A percentile compares a stretch with the other conserved stretches of the same genome.
Conservation (phyloP, 2,329 filamentous ascomycete species). For the Fusarium drepaniforme region DNA sequence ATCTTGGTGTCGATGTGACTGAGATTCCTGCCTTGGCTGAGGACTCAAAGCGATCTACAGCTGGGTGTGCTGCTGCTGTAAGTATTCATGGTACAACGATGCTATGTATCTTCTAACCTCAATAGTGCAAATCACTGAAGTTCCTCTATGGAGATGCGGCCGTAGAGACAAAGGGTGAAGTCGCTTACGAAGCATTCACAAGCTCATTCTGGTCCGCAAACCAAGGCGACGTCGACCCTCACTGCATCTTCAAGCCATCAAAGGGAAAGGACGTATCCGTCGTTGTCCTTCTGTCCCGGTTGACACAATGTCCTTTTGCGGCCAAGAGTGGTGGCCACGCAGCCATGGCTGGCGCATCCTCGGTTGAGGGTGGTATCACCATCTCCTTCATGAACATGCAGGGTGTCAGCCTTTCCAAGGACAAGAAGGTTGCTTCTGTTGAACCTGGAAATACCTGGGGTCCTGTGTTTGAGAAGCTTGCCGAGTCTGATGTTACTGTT, state of each 20-base stretch:
- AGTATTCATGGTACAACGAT: background rate
- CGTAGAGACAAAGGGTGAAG: slow-evolving; percentile 13
- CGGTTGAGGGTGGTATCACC: slow-evolving; percentile 49
- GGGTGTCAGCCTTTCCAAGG: slow-evolving; percentile 43
- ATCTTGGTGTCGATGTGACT: slow-evolving; percentile 16
- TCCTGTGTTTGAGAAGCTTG: slow-evolving; percentile 52
- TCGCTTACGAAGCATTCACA: slow-evolving; percentile 6
- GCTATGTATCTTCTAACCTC: background rate
- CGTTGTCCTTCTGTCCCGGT: slow-evolving; percentile 13
- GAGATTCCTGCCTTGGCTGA: slow-evolving; percentile 4
- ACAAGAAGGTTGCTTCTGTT: slow-evolving; percentile 48
- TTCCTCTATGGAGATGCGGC: slow-evolving; percentile 23
- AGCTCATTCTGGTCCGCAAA: slow-evolving; percentile 22
- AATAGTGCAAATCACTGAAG: slow-evolving; percentile 22
- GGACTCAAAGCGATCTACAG: background rate
- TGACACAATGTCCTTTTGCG: slow-evolving; percentile 43
- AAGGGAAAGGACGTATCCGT: slow-evolving; percentile 9
- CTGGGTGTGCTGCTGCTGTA: slow-evolving; percentile 18
- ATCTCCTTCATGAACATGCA: slow-evolving; percentile 54
- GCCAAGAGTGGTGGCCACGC: slow-evolving; percentile 61
- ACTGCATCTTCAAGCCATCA: slow-evolving; percentile 30
- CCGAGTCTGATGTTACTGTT: slow-evolving; percentile 48
- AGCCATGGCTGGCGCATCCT: slow-evolving; percentile 54
- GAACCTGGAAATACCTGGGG: slow-evolving; percentile 55
- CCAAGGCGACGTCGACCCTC: slow-evolving; percentile 18